Percentiles rank a stretch among this genome's conserved stretches.
phyloP scores from a whole-genome alignment of 495 filamentous ascomycete genomes.

The Aspergillus wentii region DNA sequence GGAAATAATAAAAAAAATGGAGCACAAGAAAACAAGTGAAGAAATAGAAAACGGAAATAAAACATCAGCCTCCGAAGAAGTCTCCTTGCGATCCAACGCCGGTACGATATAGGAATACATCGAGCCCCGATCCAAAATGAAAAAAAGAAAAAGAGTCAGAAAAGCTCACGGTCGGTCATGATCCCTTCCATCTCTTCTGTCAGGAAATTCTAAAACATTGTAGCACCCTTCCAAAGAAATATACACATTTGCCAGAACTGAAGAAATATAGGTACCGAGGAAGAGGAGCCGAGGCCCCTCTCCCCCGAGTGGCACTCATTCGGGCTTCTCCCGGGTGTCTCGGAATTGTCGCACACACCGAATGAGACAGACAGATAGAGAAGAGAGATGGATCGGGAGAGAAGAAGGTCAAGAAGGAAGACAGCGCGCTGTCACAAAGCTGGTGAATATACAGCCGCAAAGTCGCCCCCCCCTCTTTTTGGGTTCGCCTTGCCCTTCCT shows the following conservation, averaged over 20 bases:
- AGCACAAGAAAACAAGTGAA: conserved; percentile 12
- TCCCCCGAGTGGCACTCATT: neutral
- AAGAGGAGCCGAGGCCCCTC: too few species aligned
- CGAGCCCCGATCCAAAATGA: conserved; percentile 17
- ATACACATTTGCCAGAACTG: neutral
- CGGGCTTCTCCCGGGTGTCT: neutral
- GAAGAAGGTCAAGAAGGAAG: too few species aligned
- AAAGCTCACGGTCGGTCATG: conserved; percentile 10
- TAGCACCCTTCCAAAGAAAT: conserved; percentile 1
- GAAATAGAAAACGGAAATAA: conserved; percentile 16
- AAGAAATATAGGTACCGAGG: neutral
- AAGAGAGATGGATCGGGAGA: neutral
- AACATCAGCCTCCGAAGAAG: conserved; percentile 20
- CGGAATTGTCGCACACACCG: neutral
- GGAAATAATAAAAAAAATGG: too few species aligned
- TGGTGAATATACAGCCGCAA: too few species aligned
- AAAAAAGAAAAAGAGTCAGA: conserved; percentile 5
- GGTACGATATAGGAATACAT: conserved; percentile 24
- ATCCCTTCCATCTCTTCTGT: too few species aligned
- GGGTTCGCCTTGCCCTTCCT: too few species aligned
- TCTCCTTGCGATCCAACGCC: conserved; percentile 27
- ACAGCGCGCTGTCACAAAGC: too few species aligned
- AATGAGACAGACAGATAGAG: neutral
- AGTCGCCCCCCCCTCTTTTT: too few species aligned
- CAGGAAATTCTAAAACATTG: too few species aligned